Evolutionary conservation across 1,284 basidiomycete genomes (phyloP).

Genomic region (Neotropicomus parvogracilis): DNA sequence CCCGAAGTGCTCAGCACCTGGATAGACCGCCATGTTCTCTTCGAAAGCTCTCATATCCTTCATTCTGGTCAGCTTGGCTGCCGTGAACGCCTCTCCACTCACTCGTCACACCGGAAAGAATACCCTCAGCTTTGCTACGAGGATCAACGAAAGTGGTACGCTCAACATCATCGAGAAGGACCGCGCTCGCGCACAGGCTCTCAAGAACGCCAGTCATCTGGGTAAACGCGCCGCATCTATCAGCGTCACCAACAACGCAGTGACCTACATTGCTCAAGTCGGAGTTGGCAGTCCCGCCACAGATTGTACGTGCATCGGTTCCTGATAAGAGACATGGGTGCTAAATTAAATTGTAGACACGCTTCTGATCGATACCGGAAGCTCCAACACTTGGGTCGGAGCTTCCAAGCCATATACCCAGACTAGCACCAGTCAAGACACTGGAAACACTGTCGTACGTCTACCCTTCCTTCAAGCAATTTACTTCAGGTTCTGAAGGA

Average conservation of each 20-base stretch:
- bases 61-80: slow-evolving; percentile 11
- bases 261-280: slow-evolving; percentile 36
- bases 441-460: slow-evolving; percentile 39
- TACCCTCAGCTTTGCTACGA: slow-evolving; percentile 18
- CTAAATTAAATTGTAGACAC: slow-evolving; percentile 15
- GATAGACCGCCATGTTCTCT: slow-evolving; percentile 15
- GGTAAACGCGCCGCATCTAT: slow-evolving; percentile 9
- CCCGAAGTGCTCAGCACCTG: too few relatives aligned
- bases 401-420: slow-evolving; percentile 8
- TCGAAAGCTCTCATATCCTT: slow-evolving; percentile 14
- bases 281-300: slow-evolving; percentile 45
- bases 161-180: slow-evolving; percentile 7
- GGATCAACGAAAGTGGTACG: slow-evolving; percentile 13
- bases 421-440: slow-evolving; percentile 35
- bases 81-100: slow-evolving; percentile 15
- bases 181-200: slow-evolving; percentile 4
- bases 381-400: slow-evolving; percentile 38
- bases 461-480: not conserved
- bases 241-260: slow-evolving; percentile 13
- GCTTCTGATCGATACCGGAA: slow-evolving; percentile 33
- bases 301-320: slow-evolving; percentile 31
- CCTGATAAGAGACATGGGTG: too few relatives aligned
- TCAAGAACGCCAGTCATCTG: not conserved
- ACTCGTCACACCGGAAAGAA: slow-evolving; percentile 11
- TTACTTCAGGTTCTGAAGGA: too few relatives aligned